phyloP scores from a whole-genome alignment of 805 yeast genomes.

The Wickerhamomyces rabaulensis region DNA sequence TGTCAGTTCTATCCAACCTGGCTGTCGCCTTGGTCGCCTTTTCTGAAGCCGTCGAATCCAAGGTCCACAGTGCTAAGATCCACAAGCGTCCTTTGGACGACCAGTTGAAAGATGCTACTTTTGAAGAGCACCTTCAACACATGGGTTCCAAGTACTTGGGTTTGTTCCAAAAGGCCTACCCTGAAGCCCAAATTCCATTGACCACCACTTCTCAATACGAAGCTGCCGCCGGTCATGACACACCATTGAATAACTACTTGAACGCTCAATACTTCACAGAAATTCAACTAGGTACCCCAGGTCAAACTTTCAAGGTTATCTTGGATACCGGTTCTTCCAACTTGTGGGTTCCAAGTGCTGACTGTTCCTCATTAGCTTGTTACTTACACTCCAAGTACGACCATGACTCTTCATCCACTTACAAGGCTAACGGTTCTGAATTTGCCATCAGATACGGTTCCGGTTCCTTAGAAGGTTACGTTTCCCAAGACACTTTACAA shows the following conservation, averaged over 20 bases:
- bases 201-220: slow-evolving; percentile 8
- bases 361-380: slow-evolving; percentile 93
- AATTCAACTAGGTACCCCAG: slow-evolving; percentile 87
- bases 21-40: slow-evolving; percentile 22
- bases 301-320: slow-evolving; percentile 88
- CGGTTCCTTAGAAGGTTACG: slow-evolving; percentile 87
- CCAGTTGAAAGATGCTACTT: slow-evolving; percentile 44
- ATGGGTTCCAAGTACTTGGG: slow-evolving; percentile 59
- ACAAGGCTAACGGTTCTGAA: slow-evolving; percentile 79
- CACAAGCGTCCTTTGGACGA: slow-evolving; percentile 55
- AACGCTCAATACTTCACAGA: slow-evolving; percentile 97
- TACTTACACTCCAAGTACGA: slow-evolving; percentile 90
- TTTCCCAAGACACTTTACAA: slow-evolving; percentile 77
- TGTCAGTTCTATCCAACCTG: slow-evolving; percentile 17
- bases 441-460: slow-evolving; percentile 89
- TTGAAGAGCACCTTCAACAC: slow-evolving; percentile 48
- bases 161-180: slow-evolving; percentile 40
- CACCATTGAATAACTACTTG: slow-evolving; percentile 87
- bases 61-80: slow-evolving; percentile 50
- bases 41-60: slow-evolving; percentile 47
- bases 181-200: slow-evolving; percentile 30
- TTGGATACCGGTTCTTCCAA: slow-evolving; percentile 96
- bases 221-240: slow-evolving; percentile 48
- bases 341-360: slow-evolving; percentile 90
- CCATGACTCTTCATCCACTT: slow-evolving; percentile 75